Base-by-base conservation (phyloP, 2,329 filamentous ascomycete species). In the Exophiala lecanii-corni region DNA sequence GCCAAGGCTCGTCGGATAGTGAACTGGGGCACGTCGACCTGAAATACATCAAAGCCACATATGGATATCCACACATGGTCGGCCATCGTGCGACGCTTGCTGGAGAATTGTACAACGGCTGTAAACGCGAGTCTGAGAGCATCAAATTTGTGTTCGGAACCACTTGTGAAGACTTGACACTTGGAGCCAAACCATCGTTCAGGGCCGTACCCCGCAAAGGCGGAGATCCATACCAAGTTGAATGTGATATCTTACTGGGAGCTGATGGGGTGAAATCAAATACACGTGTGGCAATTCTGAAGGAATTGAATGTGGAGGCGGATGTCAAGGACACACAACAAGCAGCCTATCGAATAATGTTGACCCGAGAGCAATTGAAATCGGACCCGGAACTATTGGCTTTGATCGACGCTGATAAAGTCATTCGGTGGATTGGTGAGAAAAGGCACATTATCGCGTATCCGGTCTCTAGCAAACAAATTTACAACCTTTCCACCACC, bases 11-110 rank as follows among this genome's bases (percentile, higher is more conserved):
- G 25, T 79, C 78, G 5, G 75, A 89, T 59, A 64, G 69, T 3
- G 84, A 89, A 62, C 74, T 91, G 5, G 79, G 78, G 2, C 80
- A 84, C 54, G 84, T 91, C 32, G 71, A 80, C 47, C 75, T 91
- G 57, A 69, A 70, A 21, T 80, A 87, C 54, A 79, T 91, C 50
- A 68, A 75, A 37, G 65, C 76, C 6, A 80, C 75, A 21, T 91
- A 89, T 59, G 77, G 77, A 25, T 88, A 84, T 59, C 80, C 84
- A 0, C 86, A 91, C 65, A 88, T 86, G 75, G 84, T 86, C 3
- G 86, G 84, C 5, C 86, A 92, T 60, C 79, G 86, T 15, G 74
- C 82, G 0, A 84, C 81, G 6, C 73, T 91, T 3, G 84, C 86
- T 4, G 75, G 76, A 25, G 75, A 76, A 4, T 66, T 91, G 21